Evolutionary conservation across 257 asterid species (phyloP).

Genomic region (Primulina huaijiensis): DNA sequence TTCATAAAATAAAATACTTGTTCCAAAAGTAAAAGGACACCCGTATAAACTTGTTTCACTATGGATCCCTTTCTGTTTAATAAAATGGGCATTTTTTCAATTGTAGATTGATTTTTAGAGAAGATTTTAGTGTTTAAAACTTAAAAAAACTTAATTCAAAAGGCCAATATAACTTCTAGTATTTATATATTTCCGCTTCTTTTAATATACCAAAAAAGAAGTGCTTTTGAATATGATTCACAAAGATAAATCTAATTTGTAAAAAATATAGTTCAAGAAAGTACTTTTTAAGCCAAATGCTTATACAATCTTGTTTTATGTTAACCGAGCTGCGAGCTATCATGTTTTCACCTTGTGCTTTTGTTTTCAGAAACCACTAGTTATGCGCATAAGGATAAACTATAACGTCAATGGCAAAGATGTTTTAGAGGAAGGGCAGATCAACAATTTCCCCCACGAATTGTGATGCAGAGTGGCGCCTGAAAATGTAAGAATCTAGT

Average conservation of each 20-base stretch:
- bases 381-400: slow-evolving; percentile 81
- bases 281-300: too few species aligned
- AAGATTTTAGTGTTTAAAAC: too few species aligned
- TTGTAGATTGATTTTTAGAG: too few species aligned
- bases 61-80: too few species aligned
- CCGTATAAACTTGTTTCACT: too few species aligned
- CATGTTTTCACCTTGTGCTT: slow-evolving; percentile 20
- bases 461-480: slow-evolving; percentile 37
- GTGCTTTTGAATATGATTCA: background rate
- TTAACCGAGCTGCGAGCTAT: background rate
- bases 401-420: slow-evolving; percentile 72
- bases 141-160: too few species aligned
- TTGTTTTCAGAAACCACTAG: slow-evolving; percentile 73
- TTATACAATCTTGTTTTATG: background rate
- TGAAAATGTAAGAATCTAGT: slow-evolving; percentile 8
- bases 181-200: background rate
- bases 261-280: too few species aligned
- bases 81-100: too few species aligned
- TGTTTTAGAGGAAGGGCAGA: slow-evolving; percentile 87
- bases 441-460: slow-evolving; percentile 76
- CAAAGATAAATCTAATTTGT: too few species aligned
- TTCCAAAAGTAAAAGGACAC: too few species aligned
- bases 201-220: background rate
- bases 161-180: too few species aligned
- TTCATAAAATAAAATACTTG: too few species aligned